phyloP scores from a whole-genome alignment of 352 stramenopile species.

The Phytophthora cactorum region DNA sequence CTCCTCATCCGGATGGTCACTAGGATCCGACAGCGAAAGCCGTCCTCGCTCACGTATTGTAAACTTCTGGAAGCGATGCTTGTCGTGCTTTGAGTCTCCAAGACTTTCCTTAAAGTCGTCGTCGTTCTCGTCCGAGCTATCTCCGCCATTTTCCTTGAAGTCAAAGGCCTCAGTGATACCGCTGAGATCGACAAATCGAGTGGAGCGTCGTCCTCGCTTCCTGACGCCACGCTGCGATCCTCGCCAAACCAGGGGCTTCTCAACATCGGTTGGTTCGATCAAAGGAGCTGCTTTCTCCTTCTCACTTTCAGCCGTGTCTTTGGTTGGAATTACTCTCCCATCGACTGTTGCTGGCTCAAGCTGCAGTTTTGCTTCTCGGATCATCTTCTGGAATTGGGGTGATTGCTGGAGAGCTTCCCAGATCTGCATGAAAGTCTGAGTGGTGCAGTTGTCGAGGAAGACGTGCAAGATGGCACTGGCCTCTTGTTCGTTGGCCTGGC shows the following conservation, averaged over 20 bases:
- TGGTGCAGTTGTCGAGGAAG: slow-evolving; percentile 58
- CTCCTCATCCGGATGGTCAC: slow-evolving; percentile 13
- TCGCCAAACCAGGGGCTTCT: slow-evolving; percentile 9
- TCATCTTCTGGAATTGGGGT: slow-evolving; percentile 51
- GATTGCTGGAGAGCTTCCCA: slow-evolving; percentile 61
- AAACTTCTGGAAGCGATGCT: slow-evolving; percentile 41
- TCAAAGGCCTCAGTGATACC: slow-evolving; percentile 64
- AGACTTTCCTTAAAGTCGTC: slow-evolving; percentile 11
- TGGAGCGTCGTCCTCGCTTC: slow-evolving; percentile 21
- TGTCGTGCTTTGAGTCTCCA: slow-evolving; percentile 13
- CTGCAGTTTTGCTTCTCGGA: slow-evolving; percentile 32
- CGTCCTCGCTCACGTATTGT: slow-evolving; percentile 56
- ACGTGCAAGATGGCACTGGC: slow-evolving; percentile 49
- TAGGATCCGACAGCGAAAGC: slow-evolving; percentile 33
- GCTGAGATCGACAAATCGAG: slow-evolving; percentile 55
- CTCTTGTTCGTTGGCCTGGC: slow-evolving; percentile 57
- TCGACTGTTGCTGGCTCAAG: slow-evolving; percentile 15
- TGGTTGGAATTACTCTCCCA: not conserved
- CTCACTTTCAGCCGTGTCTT: slow-evolving; percentile 1
- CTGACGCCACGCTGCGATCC: slow-evolving; percentile 16
- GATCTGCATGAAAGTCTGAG: slow-evolving; percentile 46
- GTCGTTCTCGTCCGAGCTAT: slow-evolving; percentile 27
- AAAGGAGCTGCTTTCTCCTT: slow-evolving; percentile 8
- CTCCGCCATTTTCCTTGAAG: slow-evolving; percentile 29
- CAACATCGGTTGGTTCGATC: slow-evolving; percentile 7